Percentiles rank a stretch among this genome's conserved stretches.
phyloP scores from a whole-genome alignment of 75 land plant species.

The Cupressus sempervirens region DNA sequence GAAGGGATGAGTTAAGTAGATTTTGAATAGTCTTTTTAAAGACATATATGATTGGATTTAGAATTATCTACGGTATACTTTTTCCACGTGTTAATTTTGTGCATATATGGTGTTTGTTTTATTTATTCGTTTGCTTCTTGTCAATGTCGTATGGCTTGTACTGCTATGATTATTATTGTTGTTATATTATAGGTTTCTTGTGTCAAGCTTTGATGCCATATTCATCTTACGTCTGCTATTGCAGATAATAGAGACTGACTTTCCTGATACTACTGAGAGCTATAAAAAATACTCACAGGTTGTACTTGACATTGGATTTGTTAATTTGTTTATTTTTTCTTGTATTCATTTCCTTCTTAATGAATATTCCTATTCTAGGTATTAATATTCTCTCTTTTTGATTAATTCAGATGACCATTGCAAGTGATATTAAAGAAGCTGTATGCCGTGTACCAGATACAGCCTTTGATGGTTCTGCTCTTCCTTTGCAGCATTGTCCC shows the following conservation, averaged over 20 bases:
- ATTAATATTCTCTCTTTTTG: background rate
- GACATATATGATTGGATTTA: background rate
- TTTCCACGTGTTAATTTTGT: background rate
- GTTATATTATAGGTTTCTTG: background rate
- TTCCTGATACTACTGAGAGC: conserved; percentile 89
- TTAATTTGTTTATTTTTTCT: background rate
- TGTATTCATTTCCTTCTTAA: background rate
- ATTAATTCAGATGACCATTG: conserved; percentile 66
- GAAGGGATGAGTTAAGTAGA: background rate
- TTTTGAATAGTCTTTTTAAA: background rate
- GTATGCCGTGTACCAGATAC: conserved; percentile 94
- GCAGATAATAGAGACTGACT: conserved; percentile 68
- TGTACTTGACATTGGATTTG: background rate
- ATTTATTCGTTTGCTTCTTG: conserved; percentile 6
- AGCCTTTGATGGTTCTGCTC: conserved; percentile 67
- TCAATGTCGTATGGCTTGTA: background rate
- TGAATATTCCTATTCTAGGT: background rate
- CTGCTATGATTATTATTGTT: background rate
- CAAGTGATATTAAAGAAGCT: conserved; percentile 87
- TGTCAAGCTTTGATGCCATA: background rate
- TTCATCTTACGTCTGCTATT: background rate
- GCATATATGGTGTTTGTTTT: background rate
- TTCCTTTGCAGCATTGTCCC: background rate
- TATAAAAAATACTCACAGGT: conserved; percentile 82
- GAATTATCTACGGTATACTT: background rate